Base-by-base conservation (phyloP, 768 basidiomycete species). In the Agaricus blazei region DNA sequence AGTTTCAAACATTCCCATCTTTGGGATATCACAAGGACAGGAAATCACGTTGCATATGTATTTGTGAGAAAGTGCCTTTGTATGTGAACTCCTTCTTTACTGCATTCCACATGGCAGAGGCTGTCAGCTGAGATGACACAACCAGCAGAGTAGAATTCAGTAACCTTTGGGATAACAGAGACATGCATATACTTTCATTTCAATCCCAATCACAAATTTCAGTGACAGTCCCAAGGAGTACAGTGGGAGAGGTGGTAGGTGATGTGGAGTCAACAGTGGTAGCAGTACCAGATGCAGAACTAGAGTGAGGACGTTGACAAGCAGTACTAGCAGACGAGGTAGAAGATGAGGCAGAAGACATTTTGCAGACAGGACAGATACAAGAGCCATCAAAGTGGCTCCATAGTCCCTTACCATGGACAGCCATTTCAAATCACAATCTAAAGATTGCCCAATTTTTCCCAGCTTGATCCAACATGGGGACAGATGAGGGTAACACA, bases 51-150 rank as follows among this genome's bases (percentile, higher is more conserved):
- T 58, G 56, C 36, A 68, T 42, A 36, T 63, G 64, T 6, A 64
- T 60, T 46, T 68, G 61, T 9, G 64, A 64, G 49, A 61, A 67
- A 15, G 62, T 48, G 9, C 65, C 62, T 58, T 68, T 68, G 29
- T 65, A 52, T 0, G 65, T 65, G 57, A 62, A 71, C 48, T 72
- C 69, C 8, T 59, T 41, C 7, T 59, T 56, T 50, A 74, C 67
- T n/a, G 57, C 59, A 1, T 62, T 60, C 68, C 67, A 76, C 62
- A 64, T 72, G 57, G 64, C 69, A 66, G 58, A 71, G 53, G 74
- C 75, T 70, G 26, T 58, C 41, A 26, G 34, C 48, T 15, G 64
- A 41, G 8, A 47, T 59, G 12, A 57, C 44, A 24, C 31, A 31
- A 9, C 9, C 9, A 31, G 9, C 31, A 31, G 31, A 9, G 31